A percentile compares a stretch with the other conserved stretches of the same genome.
Conservation (phyloP, 495 filamentous ascomycete genomes). For the Bacidia gigantensis region DNA sequence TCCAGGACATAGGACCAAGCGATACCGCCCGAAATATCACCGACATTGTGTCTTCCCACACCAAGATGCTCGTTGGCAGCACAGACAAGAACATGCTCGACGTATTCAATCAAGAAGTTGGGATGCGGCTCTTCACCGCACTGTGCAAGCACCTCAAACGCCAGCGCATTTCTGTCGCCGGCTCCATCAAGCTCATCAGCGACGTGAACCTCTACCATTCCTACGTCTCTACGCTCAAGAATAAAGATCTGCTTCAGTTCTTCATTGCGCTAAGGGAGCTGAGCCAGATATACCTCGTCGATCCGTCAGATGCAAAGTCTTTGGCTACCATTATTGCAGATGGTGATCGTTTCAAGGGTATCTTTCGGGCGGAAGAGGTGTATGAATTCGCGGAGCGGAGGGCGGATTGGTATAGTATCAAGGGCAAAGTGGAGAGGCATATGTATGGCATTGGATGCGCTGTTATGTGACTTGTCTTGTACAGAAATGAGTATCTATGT, state of each 20-base stretch:
- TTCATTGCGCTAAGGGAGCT: constrained; percentile 88
- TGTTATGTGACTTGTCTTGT: constrained; percentile 52
- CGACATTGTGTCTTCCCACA: constrained; percentile 76
- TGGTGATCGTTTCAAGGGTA: constrained; percentile 72
- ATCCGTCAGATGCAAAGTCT: constrained; percentile 77
- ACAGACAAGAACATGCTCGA: constrained; percentile 96
- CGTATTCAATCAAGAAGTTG: constrained; percentile 97
- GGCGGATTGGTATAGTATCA: constrained; percentile 87
- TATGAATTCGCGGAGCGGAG: constrained; percentile 91
- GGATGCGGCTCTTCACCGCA: constrained; percentile 74
- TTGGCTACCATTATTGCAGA: constrained; percentile 92
- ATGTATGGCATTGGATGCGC: constrained; percentile 94
- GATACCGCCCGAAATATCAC: constrained; percentile 64
- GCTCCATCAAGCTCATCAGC: constrained; percentile 82
- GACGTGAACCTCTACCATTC: constrained; percentile 91
- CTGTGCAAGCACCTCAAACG: constrained; percentile 96
- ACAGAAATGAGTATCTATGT: no score
- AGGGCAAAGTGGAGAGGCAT: constrained; percentile 77
- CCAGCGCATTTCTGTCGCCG: constrained; percentile 79
- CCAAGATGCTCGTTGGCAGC: constrained; percentile 77
- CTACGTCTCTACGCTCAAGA: constrained; percentile 68
- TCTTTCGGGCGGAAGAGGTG: constrained; percentile 91
- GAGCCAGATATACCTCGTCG: constrained; percentile 89
- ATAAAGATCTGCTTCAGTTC: constrained; percentile 71
- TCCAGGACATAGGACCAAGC: constrained; percentile 67